A percentile compares a stretch with the other conserved stretches of the same genome.
These are phyloP conservation scores for Linum tenue DNA, from an alignment of 345 rosid genomes.

Conservation along the genomic window DNA sequence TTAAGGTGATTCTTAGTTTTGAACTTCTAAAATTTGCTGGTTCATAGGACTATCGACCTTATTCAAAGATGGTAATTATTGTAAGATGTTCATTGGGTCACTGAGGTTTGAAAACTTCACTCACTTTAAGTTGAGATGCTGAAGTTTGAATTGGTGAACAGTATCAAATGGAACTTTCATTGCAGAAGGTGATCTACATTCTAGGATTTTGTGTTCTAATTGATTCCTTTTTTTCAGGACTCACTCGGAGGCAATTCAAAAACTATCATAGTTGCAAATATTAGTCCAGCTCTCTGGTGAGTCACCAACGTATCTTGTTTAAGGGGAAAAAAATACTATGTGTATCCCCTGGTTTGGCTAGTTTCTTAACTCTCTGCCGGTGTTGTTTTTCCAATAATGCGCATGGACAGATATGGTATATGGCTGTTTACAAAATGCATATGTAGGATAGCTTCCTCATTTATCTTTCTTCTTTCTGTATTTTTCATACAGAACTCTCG, in stretches of 20 bases:
- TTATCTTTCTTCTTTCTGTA: neutral
- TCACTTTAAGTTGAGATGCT: neutral
- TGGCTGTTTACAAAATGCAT: neutral
- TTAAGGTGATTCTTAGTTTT: too few species aligned
- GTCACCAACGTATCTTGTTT: slow-evolving; percentile 13
- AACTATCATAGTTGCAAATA: slow-evolving; percentile 91
- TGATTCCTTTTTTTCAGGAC: slow-evolving; percentile 42
- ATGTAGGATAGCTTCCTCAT: neutral
- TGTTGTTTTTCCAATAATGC: neutral
- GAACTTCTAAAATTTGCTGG: too few species aligned
- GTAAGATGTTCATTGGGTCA: neutral
- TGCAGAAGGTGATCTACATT: neutral
- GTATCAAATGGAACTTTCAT: neutral
- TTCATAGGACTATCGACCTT: neutral
- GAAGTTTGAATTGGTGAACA: neutral
- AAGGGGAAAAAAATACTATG: too few species aligned
- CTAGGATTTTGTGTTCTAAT: neutral
- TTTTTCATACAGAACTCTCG: neutral
- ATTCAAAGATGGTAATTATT: neutral
- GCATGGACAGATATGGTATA: too few species aligned
- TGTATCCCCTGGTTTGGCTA: too few species aligned
- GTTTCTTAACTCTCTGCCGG: neutral
- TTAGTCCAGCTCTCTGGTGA: slow-evolving; percentile 89
- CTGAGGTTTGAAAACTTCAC: neutral
- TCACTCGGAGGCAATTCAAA: slow-evolving; percentile 97